Conservation (phyloP, 306 rosid species). For the Nissolia schottii region DNA sequence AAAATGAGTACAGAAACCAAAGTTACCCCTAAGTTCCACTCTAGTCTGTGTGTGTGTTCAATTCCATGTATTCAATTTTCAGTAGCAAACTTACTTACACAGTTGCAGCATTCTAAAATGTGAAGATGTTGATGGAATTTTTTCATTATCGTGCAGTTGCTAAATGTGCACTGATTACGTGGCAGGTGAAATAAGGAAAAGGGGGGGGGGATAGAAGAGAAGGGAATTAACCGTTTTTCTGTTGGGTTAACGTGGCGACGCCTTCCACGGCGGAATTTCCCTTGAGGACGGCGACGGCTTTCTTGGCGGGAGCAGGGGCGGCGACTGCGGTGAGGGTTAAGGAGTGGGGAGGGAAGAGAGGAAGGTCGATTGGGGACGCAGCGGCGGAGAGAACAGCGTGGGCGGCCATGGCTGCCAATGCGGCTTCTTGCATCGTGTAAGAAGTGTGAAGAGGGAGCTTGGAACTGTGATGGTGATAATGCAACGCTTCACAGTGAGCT, state of each 20-base stretch:
- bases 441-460: background rate
- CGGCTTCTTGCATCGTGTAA: slow-evolving; percentile 52
- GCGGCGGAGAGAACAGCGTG: slow-evolving; percentile 35
- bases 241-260: slow-evolving; percentile 53
- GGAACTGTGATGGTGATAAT: background rate
- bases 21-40: too few species aligned
- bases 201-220: background rate
- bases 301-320: slow-evolving; percentile 47
- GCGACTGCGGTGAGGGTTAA: slow-evolving; percentile 33
- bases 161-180: too few species aligned
- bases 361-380: background rate
- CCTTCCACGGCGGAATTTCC: slow-evolving; percentile 63
- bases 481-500: background rate
- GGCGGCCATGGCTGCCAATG: slow-evolving; percentile 57
- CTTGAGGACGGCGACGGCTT: slow-evolving; percentile 71
- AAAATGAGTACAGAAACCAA: too few species aligned
- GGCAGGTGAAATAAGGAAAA: background rate
- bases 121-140: background rate
- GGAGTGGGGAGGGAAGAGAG: slow-evolving; percentile 28
- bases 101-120: background rate
- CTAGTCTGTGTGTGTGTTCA: background rate
- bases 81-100: background rate
- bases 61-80: background rate
- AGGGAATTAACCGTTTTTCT: slow-evolving; percentile 35
- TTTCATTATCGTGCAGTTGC: too few species aligned